A percentile compares a stretch with the other conserved stretches of the same genome.
phyloP scores from a whole-genome alignment of 2,329 filamentous ascomycete genomes.

The Penicillium rolfsii region DNA sequence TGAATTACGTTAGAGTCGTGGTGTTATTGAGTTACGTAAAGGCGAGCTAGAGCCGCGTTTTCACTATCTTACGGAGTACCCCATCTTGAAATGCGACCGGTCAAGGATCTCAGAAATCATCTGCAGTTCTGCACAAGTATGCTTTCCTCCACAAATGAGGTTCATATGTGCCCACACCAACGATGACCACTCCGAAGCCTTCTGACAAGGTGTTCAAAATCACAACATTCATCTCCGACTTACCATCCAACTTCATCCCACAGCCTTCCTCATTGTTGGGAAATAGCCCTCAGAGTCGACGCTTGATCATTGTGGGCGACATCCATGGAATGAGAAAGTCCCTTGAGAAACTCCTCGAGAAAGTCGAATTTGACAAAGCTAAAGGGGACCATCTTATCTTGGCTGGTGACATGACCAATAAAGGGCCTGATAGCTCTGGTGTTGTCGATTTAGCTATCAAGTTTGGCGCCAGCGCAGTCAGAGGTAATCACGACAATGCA shows the following conservation, averaged over 20 bases:
- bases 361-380: conserved; percentile 20
- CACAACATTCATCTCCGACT: conserved; percentile 20
- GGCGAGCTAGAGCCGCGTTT: background rate
- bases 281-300: conserved; percentile 14
- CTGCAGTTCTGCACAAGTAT: background rate
- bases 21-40: background rate
- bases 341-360: conserved; percentile 20
- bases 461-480: conserved; percentile 28
- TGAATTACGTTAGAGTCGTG: too few relatives aligned
- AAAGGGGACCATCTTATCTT: conserved; percentile 29
- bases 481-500: conserved; percentile 33
- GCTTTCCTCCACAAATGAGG: background rate
- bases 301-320: conserved; percentile 28
- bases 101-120: too few relatives aligned
- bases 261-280: conserved; percentile 4
- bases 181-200: conserved; percentile 5
- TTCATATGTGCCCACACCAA: background rate
- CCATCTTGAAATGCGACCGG: too few relatives aligned
- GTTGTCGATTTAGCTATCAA: conserved; percentile 28
- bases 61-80: too few relatives aligned
- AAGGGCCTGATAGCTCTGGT: conserved; percentile 28
- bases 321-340: conserved; percentile 29
- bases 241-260: conserved; percentile 15
- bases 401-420: conserved; percentile 28
- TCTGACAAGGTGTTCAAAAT: conserved; percentile 19